Evolutionary conservation across 2,329 filamentous ascomycete species (phyloP).

Genomic region (Aureobasidium sp.): DNA sequence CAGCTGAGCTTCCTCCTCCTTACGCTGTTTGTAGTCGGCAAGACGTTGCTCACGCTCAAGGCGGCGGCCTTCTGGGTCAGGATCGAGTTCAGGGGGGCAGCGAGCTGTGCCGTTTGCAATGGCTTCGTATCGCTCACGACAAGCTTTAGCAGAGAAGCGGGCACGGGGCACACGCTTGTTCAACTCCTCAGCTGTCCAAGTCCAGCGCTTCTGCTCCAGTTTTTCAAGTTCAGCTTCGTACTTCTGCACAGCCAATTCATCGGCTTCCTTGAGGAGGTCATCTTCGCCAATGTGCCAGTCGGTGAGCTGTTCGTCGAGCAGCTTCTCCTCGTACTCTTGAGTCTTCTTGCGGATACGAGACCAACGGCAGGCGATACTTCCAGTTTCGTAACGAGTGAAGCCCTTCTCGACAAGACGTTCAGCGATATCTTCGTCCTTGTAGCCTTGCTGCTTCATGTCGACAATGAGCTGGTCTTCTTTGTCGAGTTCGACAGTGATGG

Average conservation of each 20-base stretch:
- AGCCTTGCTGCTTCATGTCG: conserved; percentile 36
- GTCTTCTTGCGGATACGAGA: conserved; percentile 39
- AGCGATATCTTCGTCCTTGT: conserved; percentile 39
- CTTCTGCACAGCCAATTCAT: conserved; percentile 37
- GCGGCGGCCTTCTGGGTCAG: conserved; percentile 34
- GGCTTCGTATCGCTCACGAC: conserved; percentile 37
- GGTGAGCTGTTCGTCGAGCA: conserved; percentile 40
- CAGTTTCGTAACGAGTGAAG: conserved; percentile 38
- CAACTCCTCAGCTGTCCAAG: conserved; percentile 32
- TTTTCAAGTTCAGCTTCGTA: conserved; percentile 35
- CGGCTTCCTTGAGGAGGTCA: conserved; percentile 35
- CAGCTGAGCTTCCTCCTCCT: conserved; percentile 18
- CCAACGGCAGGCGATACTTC: conserved; percentile 44
- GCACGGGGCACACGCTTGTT: conserved; percentile 31
- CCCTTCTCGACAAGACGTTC: conserved; percentile 37
- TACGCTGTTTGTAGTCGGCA: conserved; percentile 23
- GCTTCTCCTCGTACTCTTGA: conserved; percentile 37
- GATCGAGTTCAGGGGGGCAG: conserved; percentile 38
- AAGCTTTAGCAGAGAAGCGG: conserved; percentile 43
- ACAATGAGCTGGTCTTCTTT: conserved; percentile 43
- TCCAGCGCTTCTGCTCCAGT: conserved; percentile 39
- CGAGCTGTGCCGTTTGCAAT: conserved; percentile 38
- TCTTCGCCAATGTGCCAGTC: conserved; percentile 47
- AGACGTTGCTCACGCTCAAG: conserved; percentile 28
- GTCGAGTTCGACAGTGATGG: conserved; percentile 34